These are phyloP conservation scores for Eremothecium cymbalariae DNA, from an alignment of 1,139 yeast genomes.

Conservation along the genomic window DNA sequence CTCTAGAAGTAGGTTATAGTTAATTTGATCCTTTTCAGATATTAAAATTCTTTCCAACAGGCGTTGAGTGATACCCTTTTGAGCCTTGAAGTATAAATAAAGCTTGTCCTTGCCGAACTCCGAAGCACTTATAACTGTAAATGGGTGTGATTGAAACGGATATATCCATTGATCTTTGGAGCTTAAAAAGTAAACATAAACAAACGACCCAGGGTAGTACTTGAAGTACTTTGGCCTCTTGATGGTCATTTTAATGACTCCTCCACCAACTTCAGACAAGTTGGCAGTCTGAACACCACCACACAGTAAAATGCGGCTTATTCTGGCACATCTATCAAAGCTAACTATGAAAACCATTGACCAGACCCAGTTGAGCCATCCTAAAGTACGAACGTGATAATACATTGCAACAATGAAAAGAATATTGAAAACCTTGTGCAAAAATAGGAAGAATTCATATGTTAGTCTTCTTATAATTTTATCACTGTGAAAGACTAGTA, in stretches of 20 bases:
- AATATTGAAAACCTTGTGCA: constrained; percentile 35
- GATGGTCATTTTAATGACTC: constrained; percentile 36
- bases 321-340: constrained; percentile 35
- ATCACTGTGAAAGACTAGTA: constrained; percentile 41
- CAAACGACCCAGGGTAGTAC: constrained; percentile 57
- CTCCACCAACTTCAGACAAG: constrained; percentile 32
- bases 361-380: constrained; percentile 41
- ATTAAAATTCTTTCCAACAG: constrained; percentile 29
- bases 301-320: constrained; percentile 29
- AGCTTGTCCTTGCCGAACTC: constrained; percentile 33
- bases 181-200: constrained; percentile 47
- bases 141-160: constrained; percentile 61
- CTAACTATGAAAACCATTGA: constrained; percentile 36
- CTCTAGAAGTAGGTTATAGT: constrained; percentile 40
- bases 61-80: constrained; percentile 39
- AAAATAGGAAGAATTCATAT: constrained; percentile 38
- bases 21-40: constrained; percentile 19
- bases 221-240: constrained; percentile 39
- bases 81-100: constrained; percentile 39
- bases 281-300: constrained; percentile 36
- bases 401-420: constrained; percentile 36
- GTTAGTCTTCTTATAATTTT: constrained; percentile 39
- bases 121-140: constrained; percentile 40
- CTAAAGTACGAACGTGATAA: constrained; percentile 35
- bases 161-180: constrained; percentile 39